phyloP scores from a whole-genome alignment of 2,329 filamentous ascomycete species.

The Escovopsis weberi region DNA sequence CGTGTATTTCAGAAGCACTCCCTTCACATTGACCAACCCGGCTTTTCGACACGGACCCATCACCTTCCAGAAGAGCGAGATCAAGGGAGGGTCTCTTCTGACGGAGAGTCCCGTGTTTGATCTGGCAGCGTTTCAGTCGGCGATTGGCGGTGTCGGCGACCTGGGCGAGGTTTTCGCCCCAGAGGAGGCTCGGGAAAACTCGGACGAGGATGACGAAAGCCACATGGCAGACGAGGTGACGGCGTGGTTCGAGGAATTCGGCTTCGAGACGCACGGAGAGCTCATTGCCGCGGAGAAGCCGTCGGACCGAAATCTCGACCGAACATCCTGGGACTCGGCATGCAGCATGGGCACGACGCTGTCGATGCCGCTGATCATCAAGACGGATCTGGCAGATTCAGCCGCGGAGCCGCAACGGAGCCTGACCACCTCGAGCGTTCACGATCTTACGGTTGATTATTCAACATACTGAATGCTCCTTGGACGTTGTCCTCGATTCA shows the following conservation, averaged over 20 bases:
- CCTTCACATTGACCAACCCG: conserved; percentile 34
- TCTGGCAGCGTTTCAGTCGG: conserved; percentile 49
- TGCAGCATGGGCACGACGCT: conserved; percentile 6
- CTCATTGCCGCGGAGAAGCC: conserved; percentile 17
- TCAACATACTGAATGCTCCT: too few species aligned
- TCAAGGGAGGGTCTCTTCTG: conserved; percentile 14
- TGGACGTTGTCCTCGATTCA: too few species aligned
- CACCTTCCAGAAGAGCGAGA: conserved; percentile 32
- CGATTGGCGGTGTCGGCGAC: conserved; percentile 43
- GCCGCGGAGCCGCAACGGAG: conserved; percentile 19
- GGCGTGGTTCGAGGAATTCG: conserved; percentile 37
- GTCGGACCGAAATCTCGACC: conserved; percentile 8
- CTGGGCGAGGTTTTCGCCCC: background rate
- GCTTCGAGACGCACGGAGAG: conserved; percentile 28
- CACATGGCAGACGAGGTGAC: conserved; percentile 27
- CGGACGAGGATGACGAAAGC: conserved; percentile 15
- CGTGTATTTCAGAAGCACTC: conserved; percentile 33
- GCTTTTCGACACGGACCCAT: conserved; percentile 41
- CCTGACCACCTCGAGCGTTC: too few species aligned
- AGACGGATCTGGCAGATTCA: conserved; percentile 9
- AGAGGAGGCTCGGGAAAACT: background rate
- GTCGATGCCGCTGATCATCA: conserved; percentile 16
- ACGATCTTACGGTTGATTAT: too few species aligned
- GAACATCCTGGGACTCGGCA: conserved; percentile 9
- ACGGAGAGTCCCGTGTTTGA: conserved; percentile 28